Evolutionary conservation across 2,329 filamentous ascomycete genomes (phyloP), one percentile per base, ranked within the genome.

Genomic region (Penicillium nordicum): DNA sequence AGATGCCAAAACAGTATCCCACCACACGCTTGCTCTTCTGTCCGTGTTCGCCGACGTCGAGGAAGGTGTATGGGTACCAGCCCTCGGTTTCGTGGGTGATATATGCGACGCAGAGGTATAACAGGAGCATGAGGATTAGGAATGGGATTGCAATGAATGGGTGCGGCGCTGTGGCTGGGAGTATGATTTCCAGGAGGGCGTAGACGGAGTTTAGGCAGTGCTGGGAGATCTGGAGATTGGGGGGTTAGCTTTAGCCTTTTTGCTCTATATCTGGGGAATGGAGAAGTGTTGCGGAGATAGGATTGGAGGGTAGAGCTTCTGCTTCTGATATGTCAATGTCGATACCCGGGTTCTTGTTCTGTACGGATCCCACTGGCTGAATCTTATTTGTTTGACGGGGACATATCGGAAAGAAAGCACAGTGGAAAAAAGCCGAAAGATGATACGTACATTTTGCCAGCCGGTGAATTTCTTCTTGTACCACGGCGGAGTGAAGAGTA

Each of bases 21-120:
- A 84, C 83, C 4, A 92, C 84, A 7, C 79, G 74, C 0, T 79
- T 81, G 29, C 66, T 70, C 27, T 70, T 60, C 53, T 79, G 70
- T 16, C 80, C 79, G 48, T 82, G 73, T 18, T 71, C 67, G 6
- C 74, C 69, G 1, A 85, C 80, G 69, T 96, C 81, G n/a, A 96
- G 81, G 74, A 96, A 96, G 56, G 67, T 71, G 75, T 96, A 96
- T 0, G 88, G 82, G 72, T 92, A 95, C 70, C 88, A 90, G 3
- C 83, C 83, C 71, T 91, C 79, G 0, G 85, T 86, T 5, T 83
- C 84, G 58, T 83, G 74, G 0, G 88, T 92, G 23, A 94, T 64
- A 72, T 90, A 95, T 1, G 89, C 90, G 16, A 95, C 76, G 0
- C 78, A 83, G 11, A 92, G 80, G 70, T 95, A 96, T 4, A 87